Evolutionary conservation across 2,329 filamentous ascomycete species (phyloP), one percentile per base, ranked within the genome.

Genomic region (Drechslera avenae): DNA sequence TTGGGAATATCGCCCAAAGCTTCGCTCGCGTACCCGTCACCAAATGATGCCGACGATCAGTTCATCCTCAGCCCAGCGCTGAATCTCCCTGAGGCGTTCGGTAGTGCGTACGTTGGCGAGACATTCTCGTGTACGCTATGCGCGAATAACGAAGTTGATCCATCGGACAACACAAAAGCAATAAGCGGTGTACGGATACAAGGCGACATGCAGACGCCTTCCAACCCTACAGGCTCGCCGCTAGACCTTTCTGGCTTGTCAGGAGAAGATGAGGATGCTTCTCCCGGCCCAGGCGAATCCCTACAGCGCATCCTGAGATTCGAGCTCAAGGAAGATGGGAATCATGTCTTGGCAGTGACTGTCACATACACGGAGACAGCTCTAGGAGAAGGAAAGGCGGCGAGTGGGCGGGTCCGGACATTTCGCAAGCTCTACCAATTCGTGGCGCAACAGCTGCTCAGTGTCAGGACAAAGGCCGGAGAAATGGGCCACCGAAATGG

Each of bases 401-500:
- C 79, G 2, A 79, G 79, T 48, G 82, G 81, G 4, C 83, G 90
- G 41, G 87, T 89, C 31, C 81, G 94, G 52, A 96, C 91, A 8
- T 97, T 97, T 70, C 81, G 93, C 60, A 97, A 97, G 76, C 78
- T 99, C 53, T 99, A 97, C 73, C 94, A 97, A 73, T 99, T 99
- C 69, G 87, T 95, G 47, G 94, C 92, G 69, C 93, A 96, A 77
- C 86, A 90, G 32, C 89, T 91, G 53, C 79, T 99, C 60, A 90
- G 92, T 57, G 93, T 99, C 52, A 82, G 93, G 57, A 97, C 93
- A 1, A 99, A 97, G 73, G 84, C 91, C 3, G 89, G 89, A 3
- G 81, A 86, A 43, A 68, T 90, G 48, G 68, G 80, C 34, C 63
- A 75, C 9, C 75, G 71, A 42, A 75, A 76, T 16, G 73, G 71